A percentile compares a stretch with the other conserved stretches of the same genome.
Evolutionary conservation across 768 basidiomycete species (phyloP).

Genomic region (Naganishia kalamii): DNA sequence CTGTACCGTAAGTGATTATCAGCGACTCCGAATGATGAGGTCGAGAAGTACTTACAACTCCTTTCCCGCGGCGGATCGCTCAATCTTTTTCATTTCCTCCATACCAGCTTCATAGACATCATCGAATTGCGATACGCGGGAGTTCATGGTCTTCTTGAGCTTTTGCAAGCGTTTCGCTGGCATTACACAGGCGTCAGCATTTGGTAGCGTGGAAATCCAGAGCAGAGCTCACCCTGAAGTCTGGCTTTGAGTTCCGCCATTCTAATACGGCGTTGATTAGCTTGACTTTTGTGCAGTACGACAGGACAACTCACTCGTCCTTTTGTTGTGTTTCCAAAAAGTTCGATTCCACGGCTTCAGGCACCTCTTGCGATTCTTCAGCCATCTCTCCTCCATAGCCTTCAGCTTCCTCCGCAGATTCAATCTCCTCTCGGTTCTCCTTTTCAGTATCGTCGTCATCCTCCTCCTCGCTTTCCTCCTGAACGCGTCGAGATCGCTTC

Average conservation of each 20-base stretch:
- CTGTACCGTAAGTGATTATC: neutral
- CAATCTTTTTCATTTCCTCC: neutral
- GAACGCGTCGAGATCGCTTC: neutral
- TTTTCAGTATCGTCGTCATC: neutral
- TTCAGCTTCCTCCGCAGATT: neutral
- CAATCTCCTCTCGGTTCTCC: neutral
- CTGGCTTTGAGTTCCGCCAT: slow-evolving; percentile 11
- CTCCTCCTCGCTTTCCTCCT: neutral
- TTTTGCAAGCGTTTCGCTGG: slow-evolving; percentile 7
- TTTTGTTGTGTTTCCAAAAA: slow-evolving; percentile 10
- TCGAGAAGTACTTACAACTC: neutral
- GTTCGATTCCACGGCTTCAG: neutral
- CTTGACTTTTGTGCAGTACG: too few relatives aligned
- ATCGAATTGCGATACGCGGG: slow-evolving; percentile 5
- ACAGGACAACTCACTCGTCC: neutral
- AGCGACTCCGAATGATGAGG: too few relatives aligned
- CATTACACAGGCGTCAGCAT: too few relatives aligned
- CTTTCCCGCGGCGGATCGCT: neutral
- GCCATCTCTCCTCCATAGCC: neutral
- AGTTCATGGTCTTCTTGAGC: slow-evolving; percentile 7
- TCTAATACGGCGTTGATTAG: neutral
- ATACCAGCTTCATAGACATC: neutral
- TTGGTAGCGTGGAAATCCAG: neutral
- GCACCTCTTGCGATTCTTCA: neutral
- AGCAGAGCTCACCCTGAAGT: neutral